These are phyloP conservation scores for Neospermospora avenae DNA, from an alignment of 2,329 filamentous ascomycete species.

Conservation along the genomic window DNA sequence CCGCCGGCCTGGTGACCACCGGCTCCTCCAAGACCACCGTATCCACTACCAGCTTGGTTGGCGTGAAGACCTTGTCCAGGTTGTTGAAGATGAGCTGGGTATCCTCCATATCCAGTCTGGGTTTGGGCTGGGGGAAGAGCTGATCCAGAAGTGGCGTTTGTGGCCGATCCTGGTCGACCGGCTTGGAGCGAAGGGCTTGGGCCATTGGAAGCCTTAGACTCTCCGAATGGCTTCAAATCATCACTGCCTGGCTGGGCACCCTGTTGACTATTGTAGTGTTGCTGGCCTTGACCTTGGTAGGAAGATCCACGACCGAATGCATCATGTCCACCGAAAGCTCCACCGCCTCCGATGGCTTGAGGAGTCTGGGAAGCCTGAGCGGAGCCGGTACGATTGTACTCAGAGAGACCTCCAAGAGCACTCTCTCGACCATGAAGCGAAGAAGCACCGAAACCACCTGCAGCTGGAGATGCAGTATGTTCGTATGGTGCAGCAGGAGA, in stretches of 20 bases:
- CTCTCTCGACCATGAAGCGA: conserved; percentile 37
- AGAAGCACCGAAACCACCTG: conserved; percentile 33
- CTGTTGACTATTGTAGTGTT: conserved; percentile 33
- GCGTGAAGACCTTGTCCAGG: conserved; percentile 36
- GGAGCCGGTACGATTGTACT: conserved; percentile 36
- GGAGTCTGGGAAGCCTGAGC: conserved; percentile 34
- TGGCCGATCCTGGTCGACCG: conserved; percentile 37
- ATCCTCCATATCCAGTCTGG: conserved; percentile 36
- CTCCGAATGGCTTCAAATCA: conserved; percentile 38
- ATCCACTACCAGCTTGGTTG: conserved; percentile 35
- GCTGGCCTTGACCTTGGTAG: conserved; percentile 35
- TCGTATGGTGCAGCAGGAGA: conserved; percentile 36
- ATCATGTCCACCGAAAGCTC: conserved; percentile 35
- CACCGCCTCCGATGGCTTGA: conserved; percentile 33
- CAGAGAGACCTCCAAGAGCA: conserved; percentile 33
- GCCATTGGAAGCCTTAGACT: conserved; percentile 35
- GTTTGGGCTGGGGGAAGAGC: conserved; percentile 35
- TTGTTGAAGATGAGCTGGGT: conserved; percentile 36
- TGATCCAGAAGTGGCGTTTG: conserved; percentile 34
- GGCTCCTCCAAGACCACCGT: conserved; percentile 45
- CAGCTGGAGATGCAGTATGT: conserved; percentile 35
- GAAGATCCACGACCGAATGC: conserved; percentile 35
- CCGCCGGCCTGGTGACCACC: conserved; percentile 42
- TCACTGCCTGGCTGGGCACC: conserved; percentile 33
- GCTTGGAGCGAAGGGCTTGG: conserved; percentile 37